Evolutionary conservation across 192 early-diverging fungal genomes (phyloP), one percentile per base, ranked within the genome.

Genomic region (Kappamyces sp.): DNA sequence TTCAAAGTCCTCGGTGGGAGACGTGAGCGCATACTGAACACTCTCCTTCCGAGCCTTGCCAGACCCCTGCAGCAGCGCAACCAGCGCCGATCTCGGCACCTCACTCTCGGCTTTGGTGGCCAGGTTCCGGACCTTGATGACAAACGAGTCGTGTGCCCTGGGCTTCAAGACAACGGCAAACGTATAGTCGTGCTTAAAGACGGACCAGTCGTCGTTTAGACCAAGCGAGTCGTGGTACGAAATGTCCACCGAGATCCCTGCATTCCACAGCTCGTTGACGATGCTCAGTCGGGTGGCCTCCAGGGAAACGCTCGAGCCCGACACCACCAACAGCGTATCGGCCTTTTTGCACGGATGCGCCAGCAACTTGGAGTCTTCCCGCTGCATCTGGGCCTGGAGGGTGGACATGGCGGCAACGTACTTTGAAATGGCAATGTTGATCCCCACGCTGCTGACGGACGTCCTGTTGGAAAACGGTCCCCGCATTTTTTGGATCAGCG

Each of bases 291-390:
- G 78, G 63, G 93, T 88, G 40, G 82, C 79, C 4, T 91, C 62
- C 43, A 87, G 63, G 6, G 74, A 69, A 40, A 80, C 82, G 1
- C 64, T 60, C 0, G 67, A 77, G 31, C 89, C 90, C 70, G 92
- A 90, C 36, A 90, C 90, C 2, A 89, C 88, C 6, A 96, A 84
- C 78, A 73, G 86, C 80, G 68, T 89, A 87, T 73, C 84, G 72
- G 58, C 78, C 68, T 49, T 79, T 66, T 82, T 80, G 74, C 61
- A 72, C 70, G 36, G 34, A 9, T 60, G 70, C 70, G 37, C 63
- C 68, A 33, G 69, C 49, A 54, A 87, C 79, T 61, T 87, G 12
- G 12, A 46, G 8, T 44, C 43, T 13, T 33, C 31, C 2, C 40
- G 40, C 39, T 48, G 54, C 12, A 46, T 41, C 2, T 57, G 55